These are phyloP conservation scores for Diplodia seriata DNA, from an alignment of 2,329 filamentous ascomycete species.

Conservation along the genomic window DNA sequence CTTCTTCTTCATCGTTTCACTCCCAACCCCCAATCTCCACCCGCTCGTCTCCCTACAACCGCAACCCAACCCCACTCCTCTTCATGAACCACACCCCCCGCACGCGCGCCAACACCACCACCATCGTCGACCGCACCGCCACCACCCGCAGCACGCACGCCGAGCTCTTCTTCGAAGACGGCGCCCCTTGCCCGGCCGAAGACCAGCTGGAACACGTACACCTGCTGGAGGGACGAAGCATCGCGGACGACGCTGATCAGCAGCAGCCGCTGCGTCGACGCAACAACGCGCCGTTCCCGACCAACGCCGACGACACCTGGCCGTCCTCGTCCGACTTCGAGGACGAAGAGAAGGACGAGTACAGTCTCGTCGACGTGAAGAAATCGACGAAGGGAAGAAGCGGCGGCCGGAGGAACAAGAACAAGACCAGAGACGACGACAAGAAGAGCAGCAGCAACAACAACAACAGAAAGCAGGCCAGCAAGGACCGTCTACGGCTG, in stretches of 20 bases:
- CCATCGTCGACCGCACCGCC: constrained; percentile 9
- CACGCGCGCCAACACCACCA: constrained; percentile 37
- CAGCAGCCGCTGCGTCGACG: neutral
- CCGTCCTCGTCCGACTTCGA: neutral
- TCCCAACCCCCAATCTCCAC: neutral
- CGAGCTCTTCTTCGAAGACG: constrained; percentile 17
- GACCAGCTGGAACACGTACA: constrained; percentile 15
- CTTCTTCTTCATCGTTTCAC: constrained; percentile 5
- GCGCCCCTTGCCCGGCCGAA: neutral
- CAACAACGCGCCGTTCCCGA: constrained; percentile 6
- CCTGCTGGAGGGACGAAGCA: constrained; percentile 22
- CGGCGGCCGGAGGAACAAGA: neutral
- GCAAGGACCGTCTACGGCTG: neutral
- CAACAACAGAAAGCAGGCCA: neutral
- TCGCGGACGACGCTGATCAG: neutral
- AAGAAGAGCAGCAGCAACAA: neutral
- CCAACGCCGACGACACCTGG: neutral
- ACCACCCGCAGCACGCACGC: constrained; percentile 16
- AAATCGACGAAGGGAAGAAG: too few relatives aligned
- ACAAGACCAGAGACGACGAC: neutral
- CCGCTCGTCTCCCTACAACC: neutral
- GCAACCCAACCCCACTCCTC: constrained; percentile 19
- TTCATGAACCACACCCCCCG: constrained; percentile 48
- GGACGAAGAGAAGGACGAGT: constrained; percentile 2
- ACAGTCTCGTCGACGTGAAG: neutral